Conservation (phyloP, 2,329 filamentous ascomycete genomes). For the Penicillium sp. region DNA sequence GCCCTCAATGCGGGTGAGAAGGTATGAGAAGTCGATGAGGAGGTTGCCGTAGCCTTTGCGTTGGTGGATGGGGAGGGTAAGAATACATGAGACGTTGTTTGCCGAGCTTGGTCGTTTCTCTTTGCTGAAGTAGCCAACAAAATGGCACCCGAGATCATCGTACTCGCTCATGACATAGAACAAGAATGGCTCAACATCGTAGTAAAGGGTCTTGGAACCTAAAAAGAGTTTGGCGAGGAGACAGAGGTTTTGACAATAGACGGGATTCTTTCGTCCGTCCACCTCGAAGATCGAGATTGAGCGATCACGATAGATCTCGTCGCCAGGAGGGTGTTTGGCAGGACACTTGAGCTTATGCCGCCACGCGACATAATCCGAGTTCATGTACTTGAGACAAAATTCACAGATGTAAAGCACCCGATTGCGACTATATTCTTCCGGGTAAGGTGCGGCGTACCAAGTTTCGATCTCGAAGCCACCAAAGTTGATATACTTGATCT, state of each 20-base stretch:
- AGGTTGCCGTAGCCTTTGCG: slow-evolving; percentile 96
- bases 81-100: slow-evolving; percentile 97
- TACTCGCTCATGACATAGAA: slow-evolving; percentile 97
- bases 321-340: slow-evolving; percentile 93
- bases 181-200: slow-evolving; percentile 98
- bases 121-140: slow-evolving; percentile 99
- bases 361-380: slow-evolving; percentile 97
- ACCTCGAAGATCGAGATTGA: slow-evolving; percentile 97
- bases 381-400: slow-evolving; percentile 99
- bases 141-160: slow-evolving; percentile 86
- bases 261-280: slow-evolving; percentile 88
- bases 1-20: slow-evolving; percentile 87
- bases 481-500: slow-evolving; percentile 99
- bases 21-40: slow-evolving; percentile 96
- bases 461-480: slow-evolving; percentile 98
- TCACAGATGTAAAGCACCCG: slow-evolving; percentile 98
- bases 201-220: slow-evolving; percentile 97
- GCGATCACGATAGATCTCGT: slow-evolving; percentile 96
- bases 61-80: slow-evolving; percentile 94
- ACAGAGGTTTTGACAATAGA: slow-evolving; percentile 96
- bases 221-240: slow-evolving; percentile 94
- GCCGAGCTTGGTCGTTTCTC: slow-evolving; percentile 93
- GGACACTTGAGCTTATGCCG: slow-evolving; percentile 96
- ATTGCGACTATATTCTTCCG: slow-evolving; percentile 97
- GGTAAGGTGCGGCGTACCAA: slow-evolving; percentile 98